These are phyloP conservation scores for Leucosporidium scottii DNA, from an alignment of 768 basidiomycete species.

Conservation along the genomic window DNA sequence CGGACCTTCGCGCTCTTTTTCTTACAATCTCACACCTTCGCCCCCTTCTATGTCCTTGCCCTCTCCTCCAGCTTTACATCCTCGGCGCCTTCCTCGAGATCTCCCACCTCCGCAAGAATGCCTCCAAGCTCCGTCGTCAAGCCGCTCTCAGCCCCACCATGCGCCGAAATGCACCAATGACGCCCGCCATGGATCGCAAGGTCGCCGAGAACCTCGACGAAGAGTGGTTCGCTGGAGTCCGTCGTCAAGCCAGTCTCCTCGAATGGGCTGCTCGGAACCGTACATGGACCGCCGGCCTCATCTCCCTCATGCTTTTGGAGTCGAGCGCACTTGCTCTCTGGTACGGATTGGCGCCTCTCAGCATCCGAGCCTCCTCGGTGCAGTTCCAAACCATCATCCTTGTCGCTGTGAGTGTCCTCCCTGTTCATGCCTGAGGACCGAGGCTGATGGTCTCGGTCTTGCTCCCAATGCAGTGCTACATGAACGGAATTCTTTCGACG, in stretches of 20 bases:
- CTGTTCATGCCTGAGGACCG: no score
- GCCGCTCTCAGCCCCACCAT: neutral
- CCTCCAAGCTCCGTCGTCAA: neutral
- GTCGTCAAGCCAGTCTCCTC: constrained; percentile 1
- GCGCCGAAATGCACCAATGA: neutral
- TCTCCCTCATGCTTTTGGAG: constrained; percentile 6
- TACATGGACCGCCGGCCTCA: constrained; percentile 6
- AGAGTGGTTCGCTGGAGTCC: neutral
- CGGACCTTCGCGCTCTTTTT: no score
- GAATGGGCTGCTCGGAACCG: constrained; percentile 14
- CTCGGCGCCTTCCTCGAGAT: constrained; percentile 13
- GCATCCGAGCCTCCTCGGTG: no score
- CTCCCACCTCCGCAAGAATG: neutral
- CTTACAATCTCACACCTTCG: no score
- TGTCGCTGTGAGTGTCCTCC: neutral
- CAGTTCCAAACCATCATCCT: neutral
- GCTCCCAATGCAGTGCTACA: neutral
- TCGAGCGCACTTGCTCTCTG: neutral
- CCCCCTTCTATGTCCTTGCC: no score
- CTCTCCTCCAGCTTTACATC: constrained; percentile 15
- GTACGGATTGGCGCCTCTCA: neutral
- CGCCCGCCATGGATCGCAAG: neutral
- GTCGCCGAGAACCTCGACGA: constrained; percentile 5
- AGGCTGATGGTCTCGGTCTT: no score
- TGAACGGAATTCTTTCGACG: constrained; percentile 22